Evolutionary conservation across 2,329 filamentous ascomycete genomes (phyloP), one percentile per base, ranked within the genome.

Genomic region (Pyrenochaeta sp.): DNA sequence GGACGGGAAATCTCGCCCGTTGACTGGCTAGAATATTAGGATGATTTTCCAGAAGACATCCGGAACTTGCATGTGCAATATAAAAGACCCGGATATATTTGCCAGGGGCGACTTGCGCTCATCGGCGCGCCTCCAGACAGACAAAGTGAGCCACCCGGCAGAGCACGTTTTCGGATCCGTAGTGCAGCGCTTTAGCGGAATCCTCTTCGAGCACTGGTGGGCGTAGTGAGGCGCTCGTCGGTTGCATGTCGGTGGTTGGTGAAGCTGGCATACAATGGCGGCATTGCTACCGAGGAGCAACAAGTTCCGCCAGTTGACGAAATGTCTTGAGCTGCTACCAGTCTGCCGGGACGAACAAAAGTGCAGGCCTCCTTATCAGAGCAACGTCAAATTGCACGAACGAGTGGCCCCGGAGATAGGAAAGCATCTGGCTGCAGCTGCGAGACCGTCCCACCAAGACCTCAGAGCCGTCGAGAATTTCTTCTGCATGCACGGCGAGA

Each of bases 341-440:
- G 43, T 51, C 28, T 50, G 45, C 55, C 68, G 75, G 75, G 61
- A 71, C 47, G 56, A 54, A 19, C 19, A 34, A 50, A 50, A 42
- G 60, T 59, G 50, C 61, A 73, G 59, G 57, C 64, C 56, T 64
- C 68, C 72, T 76, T 77, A 76, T 76, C 75, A 68, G 65, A 61
- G 59, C 62, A 65, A 61, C 56, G 44, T 59, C 40, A 52, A 36
- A 52, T 50, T 61, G 64, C 56, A 66, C 53, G 56, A 61, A 64
- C 61, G 52, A 62, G 30, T 63, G 58, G 54, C 47, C 19, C 47
- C 52, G 30, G 49, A 49, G 54, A 39, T 39, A 39, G 36, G 13
- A 56, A 51, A 44, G 47, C 39, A 47, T 48, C 45, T 45, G 50
- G 56, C 54, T 59, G 54, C 54, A 63, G 54, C 51, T 51, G 37